phyloP scores from a whole-genome alignment of 768 basidiomycete genomes.

The Xerocomellus chrysenteron region DNA sequence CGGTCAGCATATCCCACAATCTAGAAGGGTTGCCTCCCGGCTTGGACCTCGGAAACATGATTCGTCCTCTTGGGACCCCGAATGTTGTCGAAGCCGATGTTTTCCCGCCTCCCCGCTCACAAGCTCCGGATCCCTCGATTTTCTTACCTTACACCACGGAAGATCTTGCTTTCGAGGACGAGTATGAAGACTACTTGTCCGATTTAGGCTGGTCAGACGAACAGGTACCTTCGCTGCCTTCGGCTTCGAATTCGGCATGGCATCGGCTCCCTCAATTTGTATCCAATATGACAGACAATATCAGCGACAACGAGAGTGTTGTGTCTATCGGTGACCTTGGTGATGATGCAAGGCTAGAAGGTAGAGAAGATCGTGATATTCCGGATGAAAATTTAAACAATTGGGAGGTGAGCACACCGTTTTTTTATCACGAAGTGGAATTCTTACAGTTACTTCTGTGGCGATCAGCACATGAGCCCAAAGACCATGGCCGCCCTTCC shows the following conservation, averaged over 20 bases:
- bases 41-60: constrained; percentile 69
- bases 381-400: constrained; percentile 86
- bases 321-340: constrained; percentile 87
- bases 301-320: constrained; percentile 94
- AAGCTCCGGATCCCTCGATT: constrained; percentile 77
- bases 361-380: constrained; percentile 59
- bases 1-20: constrained; percentile 81
- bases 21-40: constrained; percentile 76
- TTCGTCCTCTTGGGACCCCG: constrained; percentile 73
- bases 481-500: constrained; percentile 92
- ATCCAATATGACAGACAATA: constrained; percentile 78
- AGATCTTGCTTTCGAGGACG: constrained; percentile 92
- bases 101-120: constrained; percentile 90
- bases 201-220: constrained; percentile 77
- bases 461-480: constrained; percentile 85
- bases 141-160: constrained; percentile 92
- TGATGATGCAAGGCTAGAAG: constrained; percentile 70
- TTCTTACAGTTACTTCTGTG: background rate
- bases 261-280: constrained; percentile 77
- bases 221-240: constrained; percentile 39
- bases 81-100: constrained; percentile 84
- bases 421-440: background rate
- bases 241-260: constrained; percentile 63
- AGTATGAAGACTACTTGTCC: constrained; percentile 95
- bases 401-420: constrained; percentile 75